A percentile compares a stretch with the other conserved stretches of the same genome.
phyloP scores from a whole-genome alignment of 2,329 filamentous ascomycete species.

The Zymoseptoria ardabiliae region DNA sequence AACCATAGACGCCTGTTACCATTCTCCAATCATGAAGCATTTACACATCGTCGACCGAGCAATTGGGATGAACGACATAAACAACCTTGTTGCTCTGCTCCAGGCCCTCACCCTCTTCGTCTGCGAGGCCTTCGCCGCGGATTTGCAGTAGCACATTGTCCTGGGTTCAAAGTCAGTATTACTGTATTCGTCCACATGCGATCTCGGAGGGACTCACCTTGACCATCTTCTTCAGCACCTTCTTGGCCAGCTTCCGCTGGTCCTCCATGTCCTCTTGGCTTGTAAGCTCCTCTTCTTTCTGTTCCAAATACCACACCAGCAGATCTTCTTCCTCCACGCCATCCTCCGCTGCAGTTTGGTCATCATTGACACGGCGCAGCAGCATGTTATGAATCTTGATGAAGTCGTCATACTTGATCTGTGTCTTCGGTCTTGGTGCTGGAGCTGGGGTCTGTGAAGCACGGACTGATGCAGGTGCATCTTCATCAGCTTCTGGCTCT shows the following conservation, averaged over 20 bases:
- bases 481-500: conserved; percentile 26
- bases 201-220: too few relatives aligned
- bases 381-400: conserved; percentile 82
- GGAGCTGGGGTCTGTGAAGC: conserved; percentile 37
- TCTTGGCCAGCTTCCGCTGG: conserved; percentile 65
- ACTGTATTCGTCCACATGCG: too few relatives aligned
- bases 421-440: conserved; percentile 56
- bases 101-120: conserved; percentile 57
- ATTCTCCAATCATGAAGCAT: neutral
- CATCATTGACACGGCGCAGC: conserved; percentile 73
- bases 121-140: conserved; percentile 81
- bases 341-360: conserved; percentile 67
- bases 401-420: conserved; percentile 94
- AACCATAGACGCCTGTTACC: neutral
- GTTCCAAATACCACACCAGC: conserved; percentile 83
- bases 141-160: conserved; percentile 55
- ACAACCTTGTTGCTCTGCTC: conserved; percentile 49
- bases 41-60: conserved; percentile 59
- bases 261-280: conserved; percentile 72
- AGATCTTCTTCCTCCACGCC: conserved; percentile 79
- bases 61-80: conserved; percentile 93
- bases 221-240: conserved; percentile 92
- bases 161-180: conserved; percentile 31
- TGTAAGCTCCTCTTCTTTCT: conserved; percentile 75
- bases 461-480: conserved; percentile 33